Evolutionary conservation across 768 basidiomycete species (phyloP).

Genomic region (Panus rudis): DNA sequence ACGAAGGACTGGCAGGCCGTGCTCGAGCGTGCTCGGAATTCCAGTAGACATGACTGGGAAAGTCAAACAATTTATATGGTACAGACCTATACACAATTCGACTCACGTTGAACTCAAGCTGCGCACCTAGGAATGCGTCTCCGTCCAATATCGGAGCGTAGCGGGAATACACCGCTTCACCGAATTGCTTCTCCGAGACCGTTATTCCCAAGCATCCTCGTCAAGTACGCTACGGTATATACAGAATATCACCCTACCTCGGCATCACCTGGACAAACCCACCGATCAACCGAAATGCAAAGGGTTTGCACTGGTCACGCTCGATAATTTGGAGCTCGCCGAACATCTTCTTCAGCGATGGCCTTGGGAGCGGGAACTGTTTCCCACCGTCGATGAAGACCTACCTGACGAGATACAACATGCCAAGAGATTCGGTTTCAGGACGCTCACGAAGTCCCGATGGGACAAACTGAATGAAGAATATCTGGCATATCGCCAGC

Average conservation of each 20-base stretch:
- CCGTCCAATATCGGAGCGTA: conserved; percentile 42
- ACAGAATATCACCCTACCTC: conserved; percentile 50
- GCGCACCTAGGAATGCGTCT: conserved; percentile 59
- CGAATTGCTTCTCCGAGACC: conserved; percentile 25
- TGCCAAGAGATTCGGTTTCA: conserved; percentile 53
- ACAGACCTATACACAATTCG: conserved; percentile 16
- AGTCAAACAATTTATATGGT: conserved; percentile 63
- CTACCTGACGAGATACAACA: conserved; percentile 24
- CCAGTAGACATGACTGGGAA: conserved; percentile 50
- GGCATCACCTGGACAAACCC: conserved; percentile 57
- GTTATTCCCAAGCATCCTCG: conserved; percentile 1
- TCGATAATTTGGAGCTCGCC: conserved; percentile 34
- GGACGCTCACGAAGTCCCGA: conserved; percentile 43
- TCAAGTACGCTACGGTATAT: conserved; percentile 23
- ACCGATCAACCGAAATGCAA: conserved; percentile 53
- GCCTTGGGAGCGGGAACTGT: conserved; percentile 46
- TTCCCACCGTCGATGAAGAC: neutral
- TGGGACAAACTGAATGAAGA: conserved; percentile 66
- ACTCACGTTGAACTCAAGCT: neutral
- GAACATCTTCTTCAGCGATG: conserved; percentile 41
- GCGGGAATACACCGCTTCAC: conserved; percentile 45
- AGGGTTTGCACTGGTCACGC: conserved; percentile 68
- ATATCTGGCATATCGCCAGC: conserved; percentile 57
- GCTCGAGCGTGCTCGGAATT: conserved; percentile 19
- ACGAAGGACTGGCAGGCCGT: conserved; percentile 37